These are phyloP conservation scores for Astragalus glycyphyllos DNA, from an alignment of 306 rosid genomes.

Conservation along the genomic window DNA sequence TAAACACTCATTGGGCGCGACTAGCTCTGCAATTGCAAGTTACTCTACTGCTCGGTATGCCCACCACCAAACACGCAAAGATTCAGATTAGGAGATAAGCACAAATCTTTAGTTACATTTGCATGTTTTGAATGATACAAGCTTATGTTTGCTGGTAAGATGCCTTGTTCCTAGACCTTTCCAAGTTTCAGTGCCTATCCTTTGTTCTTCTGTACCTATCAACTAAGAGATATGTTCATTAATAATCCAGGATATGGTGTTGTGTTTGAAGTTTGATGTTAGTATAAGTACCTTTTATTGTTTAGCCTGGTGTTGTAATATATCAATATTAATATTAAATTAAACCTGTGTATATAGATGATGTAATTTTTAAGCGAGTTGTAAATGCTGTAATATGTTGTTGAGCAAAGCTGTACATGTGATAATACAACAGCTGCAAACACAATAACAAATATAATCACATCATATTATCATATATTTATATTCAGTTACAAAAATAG, in stretches of 20 bases:
- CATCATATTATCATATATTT: neutral
- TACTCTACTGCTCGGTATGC: constrained; percentile 61
- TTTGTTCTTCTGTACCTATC: constrained; percentile 34
- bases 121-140: constrained; percentile 26
- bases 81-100: constrained; percentile 42
- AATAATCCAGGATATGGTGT: constrained; percentile 34
- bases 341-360: constrained; percentile 18
- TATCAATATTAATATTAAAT: constrained; percentile 10
- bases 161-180: constrained; percentile 34
- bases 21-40: constrained; percentile 73
- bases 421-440: neutral
- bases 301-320: constrained; percentile 27
- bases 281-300: constrained; percentile 23
- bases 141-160: constrained; percentile 34
- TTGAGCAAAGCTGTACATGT: neutral
- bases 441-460: neutral
- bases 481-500: neutral
- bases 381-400: constrained; percentile 8
- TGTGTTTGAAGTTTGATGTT: constrained; percentile 37
- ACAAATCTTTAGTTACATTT: constrained; percentile 39
- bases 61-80: constrained; percentile 35
- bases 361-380: constrained; percentile 20
- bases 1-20: constrained; percentile 58
- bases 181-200: constrained; percentile 26
- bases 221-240: constrained; percentile 11